Evolutionary conservation across 768 basidiomycete species (phyloP), one percentile per base, ranked within the genome.

Genomic region (Filobasidium wieringae): DNA sequence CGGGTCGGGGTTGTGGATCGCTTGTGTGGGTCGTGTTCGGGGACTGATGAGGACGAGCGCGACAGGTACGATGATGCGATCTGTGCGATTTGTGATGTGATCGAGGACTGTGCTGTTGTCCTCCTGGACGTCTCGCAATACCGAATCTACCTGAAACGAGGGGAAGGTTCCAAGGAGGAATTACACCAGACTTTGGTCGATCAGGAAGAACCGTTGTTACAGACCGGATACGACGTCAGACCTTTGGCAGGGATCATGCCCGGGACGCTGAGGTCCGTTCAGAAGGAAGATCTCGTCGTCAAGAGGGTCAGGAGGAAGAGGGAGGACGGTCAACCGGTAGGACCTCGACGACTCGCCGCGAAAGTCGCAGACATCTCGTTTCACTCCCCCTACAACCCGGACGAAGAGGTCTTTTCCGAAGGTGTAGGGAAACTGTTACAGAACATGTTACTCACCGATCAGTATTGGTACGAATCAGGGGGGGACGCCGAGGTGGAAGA

Each of bases 81-180:
- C 7, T 39, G 53, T 1, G 67, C 71, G 0, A 51, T 72, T 1
- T 57, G 66, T 1, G 50, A 45, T 1, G 57, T 72, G 1, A 53
- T 72, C 11, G 61, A 59, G 4, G 68, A 68, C 4, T 65, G 68
- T 41, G 62, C 65, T 0, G 63, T 72, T 1, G 64, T 59, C 15
- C 60, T 70, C 2, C 52, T 72, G 19, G 58, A 65, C 24, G 51
- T 68, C 39, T 65, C 65, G n/a, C 64, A 70, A 22, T 72, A 65
- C 33, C 63, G 68, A 19, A 55, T 72, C 7, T 72, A 60, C 51
- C 64, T 69, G 5, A 54, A 36, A 33, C 59, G 53, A 26, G 15
- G 27, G 22, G 51, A 31, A 22, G 41, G 27, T 6, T 43, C 22
- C 55, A 63, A 19, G 31, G 39, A 30, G 51, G 57, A 49, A 2